phyloP scores from a whole-genome alignment of 169 alveolate genomes.

The Plasmodium sp. region DNA sequence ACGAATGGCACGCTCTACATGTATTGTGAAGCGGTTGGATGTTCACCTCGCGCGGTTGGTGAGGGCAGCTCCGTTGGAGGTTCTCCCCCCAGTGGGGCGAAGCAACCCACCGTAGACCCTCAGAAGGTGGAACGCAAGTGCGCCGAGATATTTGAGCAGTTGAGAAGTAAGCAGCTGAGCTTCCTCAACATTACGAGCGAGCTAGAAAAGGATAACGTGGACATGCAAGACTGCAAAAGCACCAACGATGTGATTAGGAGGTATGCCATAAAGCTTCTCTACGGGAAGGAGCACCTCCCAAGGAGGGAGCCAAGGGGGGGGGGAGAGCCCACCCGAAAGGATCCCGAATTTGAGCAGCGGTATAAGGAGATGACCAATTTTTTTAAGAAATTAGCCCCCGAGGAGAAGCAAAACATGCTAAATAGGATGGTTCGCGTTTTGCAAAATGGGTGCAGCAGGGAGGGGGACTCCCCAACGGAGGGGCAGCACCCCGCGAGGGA shows the following conservation, averaged over 20 bases:
- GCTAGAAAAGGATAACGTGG: slow-evolving; percentile 27
- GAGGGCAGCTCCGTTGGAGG: neutral
- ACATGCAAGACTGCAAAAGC: slow-evolving; percentile 58
- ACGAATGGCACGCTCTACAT: slow-evolving; percentile 3
- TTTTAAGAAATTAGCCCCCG: slow-evolving; percentile 47
- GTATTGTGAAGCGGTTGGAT: neutral
- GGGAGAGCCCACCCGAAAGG: neutral
- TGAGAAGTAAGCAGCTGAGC: slow-evolving; percentile 40
- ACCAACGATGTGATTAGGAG: slow-evolving; percentile 58
- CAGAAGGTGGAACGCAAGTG: slow-evolving; percentile 1
- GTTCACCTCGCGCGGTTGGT: neutral
- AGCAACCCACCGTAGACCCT: neutral
- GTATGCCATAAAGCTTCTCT: slow-evolving; percentile 48
- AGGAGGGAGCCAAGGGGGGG: neutral
- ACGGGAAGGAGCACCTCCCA: slow-evolving; percentile 17
- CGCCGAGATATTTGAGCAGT: slow-evolving; percentile 25
- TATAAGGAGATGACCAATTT: slow-evolving; percentile 38
- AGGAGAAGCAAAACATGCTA: slow-evolving; percentile 68
- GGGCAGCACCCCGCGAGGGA: neutral
- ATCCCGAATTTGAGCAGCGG: slow-evolving; percentile 14
- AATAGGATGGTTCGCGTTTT: slow-evolving; percentile 1
- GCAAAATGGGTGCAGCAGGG: neutral
- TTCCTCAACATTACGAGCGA: slow-evolving; percentile 55
- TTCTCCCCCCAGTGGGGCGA: neutral
- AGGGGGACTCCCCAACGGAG: neutral